Conservation (phyloP, 1,139 yeast genomes). For the Hyphopichia buzzinii region DNA sequence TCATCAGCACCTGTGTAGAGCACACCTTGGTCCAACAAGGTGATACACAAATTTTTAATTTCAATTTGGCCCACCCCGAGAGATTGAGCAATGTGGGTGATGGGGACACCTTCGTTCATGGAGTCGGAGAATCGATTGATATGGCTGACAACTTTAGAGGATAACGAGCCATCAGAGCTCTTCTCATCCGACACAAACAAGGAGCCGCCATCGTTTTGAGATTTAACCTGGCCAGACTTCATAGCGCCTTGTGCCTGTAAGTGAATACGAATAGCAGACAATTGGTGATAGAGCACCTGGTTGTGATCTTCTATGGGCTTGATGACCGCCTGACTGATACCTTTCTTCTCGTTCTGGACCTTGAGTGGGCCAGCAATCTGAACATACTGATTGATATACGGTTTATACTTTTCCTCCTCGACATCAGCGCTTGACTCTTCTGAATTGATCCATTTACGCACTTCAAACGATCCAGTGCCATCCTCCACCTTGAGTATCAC, state of each 20-base stretch:
- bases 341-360: constrained; percentile 65
- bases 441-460: constrained; percentile 69
- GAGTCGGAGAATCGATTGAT: constrained; percentile 50
- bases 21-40: constrained; percentile 62
- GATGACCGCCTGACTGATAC: constrained; percentile 63
- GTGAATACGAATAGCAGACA: constrained; percentile 69
- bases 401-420: constrained; percentile 32
- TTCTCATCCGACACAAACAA: constrained; percentile 9
- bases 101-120: constrained; percentile 75
- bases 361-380: constrained; percentile 71
- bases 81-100: constrained; percentile 56
- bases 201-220: constrained; percentile 1
- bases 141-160: constrained; percentile 47
- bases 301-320: constrained; percentile 65
- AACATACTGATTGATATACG: constrained; percentile 50
- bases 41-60: constrained; percentile 48
- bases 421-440: constrained; percentile 34
- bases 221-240: neutral
- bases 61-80: constrained; percentile 49
- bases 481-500: constrained; percentile 68
- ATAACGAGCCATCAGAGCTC: neutral
- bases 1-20: constrained; percentile 70
- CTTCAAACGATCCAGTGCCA: constrained; percentile 76
- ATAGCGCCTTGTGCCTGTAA: constrained; percentile 47
- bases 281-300: constrained; percentile 72